Conservation (phyloP, 768 basidiomycete genomes). For the Trametes maxima region DNA sequence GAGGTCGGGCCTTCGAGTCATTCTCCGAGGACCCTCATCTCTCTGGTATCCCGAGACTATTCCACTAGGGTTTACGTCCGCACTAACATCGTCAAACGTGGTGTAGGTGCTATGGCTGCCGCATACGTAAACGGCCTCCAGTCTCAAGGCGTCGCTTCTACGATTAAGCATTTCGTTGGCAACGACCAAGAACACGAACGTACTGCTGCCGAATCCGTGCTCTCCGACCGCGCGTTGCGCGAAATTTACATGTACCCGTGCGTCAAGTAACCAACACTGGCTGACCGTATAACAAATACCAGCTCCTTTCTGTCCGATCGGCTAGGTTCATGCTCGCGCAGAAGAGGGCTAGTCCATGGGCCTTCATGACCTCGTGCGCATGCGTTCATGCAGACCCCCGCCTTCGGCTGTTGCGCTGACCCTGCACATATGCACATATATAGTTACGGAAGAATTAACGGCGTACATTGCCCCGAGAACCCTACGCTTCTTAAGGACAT, state of each 20-base stretch:
- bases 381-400: conserved; percentile 7
- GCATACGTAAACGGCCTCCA: conserved; percentile 74
- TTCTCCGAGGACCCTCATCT: conserved; percentile 74
- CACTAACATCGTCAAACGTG: conserved; percentile 2
- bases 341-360: conserved; percentile 59
- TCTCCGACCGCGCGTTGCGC: conserved; percentile 66
- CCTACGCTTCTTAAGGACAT: conserved; percentile 43
- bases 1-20: conserved; percentile 67
- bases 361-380: conserved; percentile 65
- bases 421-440: conserved; percentile 20
- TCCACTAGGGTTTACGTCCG: background rate
- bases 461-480: conserved; percentile 48
- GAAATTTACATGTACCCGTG: conserved; percentile 76
- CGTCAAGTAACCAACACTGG: conserved; percentile 25
- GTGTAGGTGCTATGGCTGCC: conserved; percentile 56
- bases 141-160: conserved; percentile 62
- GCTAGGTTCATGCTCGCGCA: conserved; percentile 71
- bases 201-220: conserved; percentile 60
- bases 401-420: conserved; percentile 7
- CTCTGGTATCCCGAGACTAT: conserved; percentile 44
- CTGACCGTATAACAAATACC: background rate
- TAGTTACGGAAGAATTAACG: conserved; percentile 47
- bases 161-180: conserved; percentile 74
- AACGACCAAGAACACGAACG: conserved; percentile 79
- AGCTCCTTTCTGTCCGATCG: conserved; percentile 3